phyloP scores from a whole-genome alignment of 2,329 filamentous ascomycete species.

The Xylaria sp. region DNA sequence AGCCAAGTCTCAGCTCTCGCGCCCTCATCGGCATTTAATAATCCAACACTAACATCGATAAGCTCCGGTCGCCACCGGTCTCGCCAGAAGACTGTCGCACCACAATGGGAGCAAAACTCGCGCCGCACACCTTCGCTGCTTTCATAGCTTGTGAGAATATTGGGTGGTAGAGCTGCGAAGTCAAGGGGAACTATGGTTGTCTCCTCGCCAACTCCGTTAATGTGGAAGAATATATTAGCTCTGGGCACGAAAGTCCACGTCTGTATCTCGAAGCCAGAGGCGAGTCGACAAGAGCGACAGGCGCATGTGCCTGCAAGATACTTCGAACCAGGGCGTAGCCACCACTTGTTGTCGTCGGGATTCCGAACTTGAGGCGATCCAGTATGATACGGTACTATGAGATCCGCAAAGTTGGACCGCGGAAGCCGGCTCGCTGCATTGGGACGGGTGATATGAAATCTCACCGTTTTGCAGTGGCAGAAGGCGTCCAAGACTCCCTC shows the following conservation, averaged over 20 bases:
- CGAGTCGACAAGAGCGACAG: conserved; percentile 70
- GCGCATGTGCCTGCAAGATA: conserved; percentile 71
- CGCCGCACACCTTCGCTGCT: conserved; percentile 66
- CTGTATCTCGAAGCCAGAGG: conserved; percentile 71
- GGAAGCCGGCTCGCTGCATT: conserved; percentile 57
- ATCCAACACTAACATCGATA: conserved; percentile 72
- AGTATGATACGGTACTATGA: conserved; percentile 61
- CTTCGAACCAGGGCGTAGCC: conserved; percentile 56
- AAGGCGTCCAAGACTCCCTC: conserved; percentile 53
- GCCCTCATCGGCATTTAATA: conserved; percentile 63
- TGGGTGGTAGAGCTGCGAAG: conserved; percentile 52
- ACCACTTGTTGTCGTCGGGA: conserved; percentile 66
- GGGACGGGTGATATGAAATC: conserved; percentile 68
- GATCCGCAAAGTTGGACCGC: conserved; percentile 63
- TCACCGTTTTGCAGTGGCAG: conserved; percentile 67
- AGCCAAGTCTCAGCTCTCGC: conserved; percentile 68
- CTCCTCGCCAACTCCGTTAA: conserved; percentile 38
- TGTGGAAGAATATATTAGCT: conserved; percentile 63
- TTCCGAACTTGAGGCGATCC: conserved; percentile 54
- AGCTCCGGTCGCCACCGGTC: conserved; percentile 63
- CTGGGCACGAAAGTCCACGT: conserved; percentile 73
- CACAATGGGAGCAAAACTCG: conserved; percentile 71
- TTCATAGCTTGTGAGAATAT: conserved; percentile 62
- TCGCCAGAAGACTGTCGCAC: conserved; percentile 73
- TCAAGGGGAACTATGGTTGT: conserved; percentile 47